Conservation (phyloP, 257 asterid genomes). For the Solanum arcanum region DNA sequence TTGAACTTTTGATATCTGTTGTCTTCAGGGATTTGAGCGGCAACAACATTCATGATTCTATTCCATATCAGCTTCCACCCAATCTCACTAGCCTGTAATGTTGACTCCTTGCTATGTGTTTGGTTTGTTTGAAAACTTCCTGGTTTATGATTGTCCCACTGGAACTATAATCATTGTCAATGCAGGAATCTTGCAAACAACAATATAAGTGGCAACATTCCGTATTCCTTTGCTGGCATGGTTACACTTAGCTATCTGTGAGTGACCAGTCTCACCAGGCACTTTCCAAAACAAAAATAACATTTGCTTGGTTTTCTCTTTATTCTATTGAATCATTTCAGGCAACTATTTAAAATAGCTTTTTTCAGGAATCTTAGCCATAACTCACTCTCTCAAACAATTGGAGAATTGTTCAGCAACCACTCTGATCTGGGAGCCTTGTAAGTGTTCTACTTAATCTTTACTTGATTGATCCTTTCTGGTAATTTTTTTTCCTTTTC, state of each 20-base stretch:
- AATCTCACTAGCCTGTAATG: conserved; percentile 83
- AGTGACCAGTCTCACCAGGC: conserved; percentile 20
- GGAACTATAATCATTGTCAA: neutral
- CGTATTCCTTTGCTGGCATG: conserved; percentile 61
- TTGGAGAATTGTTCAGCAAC: conserved; percentile 76
- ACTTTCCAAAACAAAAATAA: neutral
- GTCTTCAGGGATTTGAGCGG: conserved; percentile 82
- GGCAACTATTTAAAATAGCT: conserved; percentile 9
- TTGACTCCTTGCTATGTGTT: conserved; percentile 5
- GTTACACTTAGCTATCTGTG: conserved; percentile 57
- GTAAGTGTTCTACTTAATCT: conserved; percentile 24
- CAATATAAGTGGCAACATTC: conserved; percentile 69
- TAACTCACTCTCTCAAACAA: conserved; percentile 50
- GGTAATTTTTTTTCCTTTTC: neutral
- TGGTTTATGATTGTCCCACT: conserved; percentile 1
- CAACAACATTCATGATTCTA: conserved; percentile 58
- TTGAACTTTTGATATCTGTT: neutral
- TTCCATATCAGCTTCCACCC: conserved; percentile 83
- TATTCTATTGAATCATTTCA: neutral
- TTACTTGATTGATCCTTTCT: neutral
- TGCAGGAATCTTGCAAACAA: conserved; percentile 88
- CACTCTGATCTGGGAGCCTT: conserved; percentile 52
- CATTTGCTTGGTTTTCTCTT: neutral
- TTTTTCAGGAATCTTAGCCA: conserved; percentile 68
- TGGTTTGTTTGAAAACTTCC: conserved; percentile 6